Conservation (phyloP, 139 green algal genomes). For the Eudorina sp. region DNA sequence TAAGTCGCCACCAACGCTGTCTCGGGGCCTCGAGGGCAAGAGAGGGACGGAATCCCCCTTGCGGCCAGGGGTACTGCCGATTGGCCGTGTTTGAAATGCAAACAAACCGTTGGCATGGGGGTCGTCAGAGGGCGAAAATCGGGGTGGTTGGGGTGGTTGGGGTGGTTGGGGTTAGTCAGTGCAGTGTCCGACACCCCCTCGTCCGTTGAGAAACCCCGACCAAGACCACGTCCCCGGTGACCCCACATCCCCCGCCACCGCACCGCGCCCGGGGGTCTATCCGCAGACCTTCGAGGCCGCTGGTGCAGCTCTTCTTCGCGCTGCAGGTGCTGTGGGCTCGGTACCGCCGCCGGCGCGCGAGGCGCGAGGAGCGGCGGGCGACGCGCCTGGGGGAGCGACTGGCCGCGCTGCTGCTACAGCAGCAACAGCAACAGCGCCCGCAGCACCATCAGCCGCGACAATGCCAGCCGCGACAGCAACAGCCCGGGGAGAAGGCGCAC, state of each 20-base stretch:
- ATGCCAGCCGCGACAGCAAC: not conserved
- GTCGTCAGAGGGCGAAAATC: no score
- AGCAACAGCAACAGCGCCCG: not conserved
- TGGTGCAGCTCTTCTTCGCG: conserved; percentile 38
- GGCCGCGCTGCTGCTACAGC: not conserved
- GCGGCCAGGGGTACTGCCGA: no score
- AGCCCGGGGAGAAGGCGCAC: not conserved
- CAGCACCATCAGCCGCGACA: not conserved
- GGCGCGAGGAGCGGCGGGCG: not conserved
- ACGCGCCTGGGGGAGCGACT: not conserved
- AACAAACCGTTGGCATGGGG: no score
- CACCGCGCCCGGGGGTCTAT: no score
- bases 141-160: no score
- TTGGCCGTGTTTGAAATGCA: no score
- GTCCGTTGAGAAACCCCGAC: no score
- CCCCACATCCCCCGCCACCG: no score
- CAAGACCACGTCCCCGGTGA: no score
- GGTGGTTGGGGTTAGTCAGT: no score
- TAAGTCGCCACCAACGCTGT: not conserved
- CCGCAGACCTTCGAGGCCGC: conserved; percentile 28
- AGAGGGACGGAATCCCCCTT: no score
- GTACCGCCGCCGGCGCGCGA: not conserved
- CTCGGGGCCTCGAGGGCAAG: not conserved
- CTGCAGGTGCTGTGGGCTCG: conserved; percentile 13
- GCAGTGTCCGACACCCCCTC: no score